A percentile compares a stretch with the other conserved stretches of the same genome.
Evolutionary conservation across 352 stramenopile genomes (phyloP).

Genomic region (Pythium brassicae): DNA sequence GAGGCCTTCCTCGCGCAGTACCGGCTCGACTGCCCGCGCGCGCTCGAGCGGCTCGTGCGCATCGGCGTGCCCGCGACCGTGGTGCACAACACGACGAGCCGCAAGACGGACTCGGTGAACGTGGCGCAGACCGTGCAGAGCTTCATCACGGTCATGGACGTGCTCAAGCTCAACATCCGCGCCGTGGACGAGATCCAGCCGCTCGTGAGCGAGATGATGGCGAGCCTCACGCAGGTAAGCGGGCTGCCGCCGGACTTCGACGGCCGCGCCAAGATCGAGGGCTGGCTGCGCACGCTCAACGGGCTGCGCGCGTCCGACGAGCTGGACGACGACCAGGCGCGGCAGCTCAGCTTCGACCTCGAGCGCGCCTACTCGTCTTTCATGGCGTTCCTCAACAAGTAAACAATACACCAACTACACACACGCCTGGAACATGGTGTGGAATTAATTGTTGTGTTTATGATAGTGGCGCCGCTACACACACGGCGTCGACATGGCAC

Average conservation of each 20-base stretch:
- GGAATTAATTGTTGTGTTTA: no score
- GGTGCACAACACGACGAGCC: slow-evolving; percentile 79
- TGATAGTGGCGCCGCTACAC: no score
- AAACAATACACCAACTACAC: no score
- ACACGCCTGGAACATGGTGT: no score
- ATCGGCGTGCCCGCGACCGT: slow-evolving; percentile 93
- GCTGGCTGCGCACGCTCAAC: slow-evolving; percentile 96
- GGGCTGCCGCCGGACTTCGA: slow-evolving; percentile 93
- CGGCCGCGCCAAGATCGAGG: slow-evolving; percentile 90
- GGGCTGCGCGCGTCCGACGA: slow-evolving; percentile 94
- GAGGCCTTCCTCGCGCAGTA: slow-evolving; percentile 93
- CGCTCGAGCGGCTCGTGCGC: slow-evolving; percentile 90
- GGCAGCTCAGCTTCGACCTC: slow-evolving; percentile 95
- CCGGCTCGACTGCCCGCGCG: slow-evolving; percentile 95
- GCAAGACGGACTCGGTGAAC: slow-evolving; percentile 85
- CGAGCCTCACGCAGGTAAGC: slow-evolving; percentile 91
- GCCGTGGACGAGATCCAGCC: slow-evolving; percentile 98
- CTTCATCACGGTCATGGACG: slow-evolving; percentile 99
- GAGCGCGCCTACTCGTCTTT: slow-evolving; percentile 96
- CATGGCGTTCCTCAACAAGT: slow-evolving; percentile 85
- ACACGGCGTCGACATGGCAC: slow-evolving; percentile 12
- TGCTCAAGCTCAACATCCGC: slow-evolving; percentile 96
- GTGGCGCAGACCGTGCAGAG: slow-evolving; percentile 95
- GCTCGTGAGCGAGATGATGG: slow-evolving; percentile 95
- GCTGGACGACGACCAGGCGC: slow-evolving; percentile 93